Base-by-base conservation (phyloP, 225 moss, liverwort and hornwort species). In the Neckera pumila region DNA sequence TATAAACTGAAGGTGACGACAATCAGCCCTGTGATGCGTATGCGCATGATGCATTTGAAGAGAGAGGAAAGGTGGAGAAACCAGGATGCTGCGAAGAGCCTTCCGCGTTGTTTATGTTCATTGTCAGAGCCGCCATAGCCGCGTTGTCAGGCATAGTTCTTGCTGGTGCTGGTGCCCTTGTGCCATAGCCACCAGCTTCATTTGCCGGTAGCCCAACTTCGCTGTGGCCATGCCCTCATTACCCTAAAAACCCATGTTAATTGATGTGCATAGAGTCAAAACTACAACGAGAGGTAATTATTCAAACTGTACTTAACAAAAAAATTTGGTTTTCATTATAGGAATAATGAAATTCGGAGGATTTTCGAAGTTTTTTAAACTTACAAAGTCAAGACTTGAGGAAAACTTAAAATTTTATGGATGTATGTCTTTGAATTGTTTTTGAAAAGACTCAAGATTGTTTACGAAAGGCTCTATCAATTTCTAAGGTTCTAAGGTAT, bases 351-450 rank as follows among this genome's bases (percentile, higher is more conserved):
- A 53, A 21, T 14, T 36, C 0, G 2, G 36, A 76, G 36, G 34
- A 23, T 14, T 34, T 15, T 4, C 0, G 4, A 1, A n/a, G 9
- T 23, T 77, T 54, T 25, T 2, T n/a, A 3, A 25, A 78, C 16
- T n/a, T 16, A 5, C 3, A 8, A 56, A n/a, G 6, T 56, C 1
- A 1, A 17, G 26, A 27, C 5, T 34, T 9, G 1, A 36, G 1
- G 1, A 36, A 22, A 23, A 14, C 2, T 79, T 38, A 27, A n/a
- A 26, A 6, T 38, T 79, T 11, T 27, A 18, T 7, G 2, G 28
- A 58, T 4, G 0, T 78, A 7, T 1, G 0, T 36, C 7, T 0
- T 7, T 17, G 2, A 38, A 40, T 58, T 0, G 1, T 27, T 25
- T 74, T 38, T 0, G 0, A 57, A 78, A 56, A 57, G 10, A 57